Evolutionary conservation across 768 basidiomycete species (phyloP).

Genomic region (Pisolithus marmoratus): DNA sequence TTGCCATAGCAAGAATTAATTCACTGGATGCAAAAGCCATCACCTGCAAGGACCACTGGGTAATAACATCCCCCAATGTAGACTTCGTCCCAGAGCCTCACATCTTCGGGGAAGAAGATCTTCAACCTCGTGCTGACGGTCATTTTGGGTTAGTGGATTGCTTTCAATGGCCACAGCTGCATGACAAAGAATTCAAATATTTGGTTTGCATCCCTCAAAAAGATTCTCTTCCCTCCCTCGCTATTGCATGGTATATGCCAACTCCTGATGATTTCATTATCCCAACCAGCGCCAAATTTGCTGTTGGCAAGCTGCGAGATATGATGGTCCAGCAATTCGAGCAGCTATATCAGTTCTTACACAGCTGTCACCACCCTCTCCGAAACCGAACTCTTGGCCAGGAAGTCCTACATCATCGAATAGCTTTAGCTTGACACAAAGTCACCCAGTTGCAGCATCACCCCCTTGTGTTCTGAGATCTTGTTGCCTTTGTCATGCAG

Average conservation of each 20-base stretch:
- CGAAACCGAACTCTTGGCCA: no score
- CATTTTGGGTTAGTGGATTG: neutral
- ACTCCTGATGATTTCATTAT: no score
- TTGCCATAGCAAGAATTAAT: neutral
- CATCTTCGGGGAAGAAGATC: neutral
- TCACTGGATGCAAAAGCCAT: neutral
- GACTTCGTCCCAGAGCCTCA: conserved; percentile 3
- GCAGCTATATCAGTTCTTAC: no score
- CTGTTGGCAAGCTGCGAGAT: no score
- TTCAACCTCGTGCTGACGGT: neutral
- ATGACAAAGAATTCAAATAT: neutral
- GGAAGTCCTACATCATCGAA: no score
- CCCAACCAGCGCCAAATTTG: no score
- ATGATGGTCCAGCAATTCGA: no score
- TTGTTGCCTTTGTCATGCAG: conserved; percentile 2
- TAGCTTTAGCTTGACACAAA: neutral
- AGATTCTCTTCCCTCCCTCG: neutral
- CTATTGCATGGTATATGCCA: no score
- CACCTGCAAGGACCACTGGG: neutral
- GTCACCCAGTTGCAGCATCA: neutral
- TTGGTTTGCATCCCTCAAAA: neutral
- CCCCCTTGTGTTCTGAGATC: neutral
- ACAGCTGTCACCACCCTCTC: no score
- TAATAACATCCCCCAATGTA: conserved; percentile 4
- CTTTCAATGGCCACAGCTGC: conserved; percentile 3